Base-by-base conservation (phyloP, 1,139 yeast species). In the Taiozyma sp. region DNA sequence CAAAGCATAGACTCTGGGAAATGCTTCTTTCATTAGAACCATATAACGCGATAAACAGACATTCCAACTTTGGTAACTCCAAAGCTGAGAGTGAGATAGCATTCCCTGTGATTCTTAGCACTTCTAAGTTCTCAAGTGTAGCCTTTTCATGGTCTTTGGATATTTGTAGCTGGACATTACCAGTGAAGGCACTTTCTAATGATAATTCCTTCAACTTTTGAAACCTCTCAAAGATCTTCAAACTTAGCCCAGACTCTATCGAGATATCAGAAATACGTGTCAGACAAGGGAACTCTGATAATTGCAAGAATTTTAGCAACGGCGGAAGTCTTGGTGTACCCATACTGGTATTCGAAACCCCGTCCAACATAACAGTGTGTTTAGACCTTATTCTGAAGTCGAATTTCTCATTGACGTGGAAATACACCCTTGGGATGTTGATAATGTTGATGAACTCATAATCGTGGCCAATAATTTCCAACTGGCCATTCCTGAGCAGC, bases 181-280 rank as follows among this genome's bases (percentile, higher is more conserved):
- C 61, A 13, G 56, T 51, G 42, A 47, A 56, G 10, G 59, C 57
- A 40, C 56, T 51, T 39, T 59, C 56, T 40, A 59, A 44, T 8
- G 53, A 50, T 19, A 59, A 42, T 6, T 41, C 44, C 16, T 55
- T 51, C 32, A 59, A 41, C 13, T 50, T 44, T 7, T 41, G 28
- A 37, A 54, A 57, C 13, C 45, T 47, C 21, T 53, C 57, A 52
- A 59, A 59, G 16, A 56, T 48, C 26, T 51, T 44, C 28, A 59
- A 45, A 10, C 51, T 46, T 1, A 49, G 3, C 2, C 61, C 62
- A 42, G 56, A 53, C 37, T 57, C 59, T 26, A 59, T 54, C 2
- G 62, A 57, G 19, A 59, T 47, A 5, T 56, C 60, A 6, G 44
- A 42, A 9, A 59, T 50, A 14, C 47, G 42, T 29, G 22, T 45